A percentile compares a stretch with the other conserved stretches of the same genome.
Evolutionary conservation across 2,329 filamentous ascomycete genomes (phyloP).

Genomic region (Dissoconium aciculare): DNA sequence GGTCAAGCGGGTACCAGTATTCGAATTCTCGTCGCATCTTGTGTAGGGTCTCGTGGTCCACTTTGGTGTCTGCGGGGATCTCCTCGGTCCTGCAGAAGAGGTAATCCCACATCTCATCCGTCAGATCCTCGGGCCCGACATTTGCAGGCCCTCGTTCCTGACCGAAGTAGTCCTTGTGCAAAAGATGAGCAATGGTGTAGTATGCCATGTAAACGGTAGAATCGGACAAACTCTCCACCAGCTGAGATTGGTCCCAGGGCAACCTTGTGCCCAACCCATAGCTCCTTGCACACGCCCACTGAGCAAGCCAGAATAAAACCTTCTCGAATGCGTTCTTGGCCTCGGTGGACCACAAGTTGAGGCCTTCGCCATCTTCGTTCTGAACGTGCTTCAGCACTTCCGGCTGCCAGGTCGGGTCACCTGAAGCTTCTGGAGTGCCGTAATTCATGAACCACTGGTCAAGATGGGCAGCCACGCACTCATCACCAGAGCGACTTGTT

Average conservation of each 20-base stretch:
- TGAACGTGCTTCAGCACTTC: constrained; percentile 58
- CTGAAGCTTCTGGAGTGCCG: constrained; percentile 49
- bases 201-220: constrained; percentile 85
- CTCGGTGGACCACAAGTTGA: constrained; percentile 62
- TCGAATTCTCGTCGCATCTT: constrained; percentile 82
- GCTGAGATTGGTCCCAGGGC: constrained; percentile 79
- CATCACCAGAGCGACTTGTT: constrained; percentile 74
- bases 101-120: constrained; percentile 92
- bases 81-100: constrained; percentile 68
- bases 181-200: constrained; percentile 43
- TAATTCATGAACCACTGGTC: constrained; percentile 99
- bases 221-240: constrained; percentile 86
- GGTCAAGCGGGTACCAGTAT: constrained; percentile 91
- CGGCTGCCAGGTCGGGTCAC: constrained; percentile 62
- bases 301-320: constrained; percentile 80
- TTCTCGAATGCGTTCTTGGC: constrained; percentile 53
- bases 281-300: constrained; percentile 86
- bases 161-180: constrained; percentile 71
- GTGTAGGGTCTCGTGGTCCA: constrained; percentile 57
- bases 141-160: constrained; percentile 52
- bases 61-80: constrained; percentile 45
- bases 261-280: constrained; percentile 89
- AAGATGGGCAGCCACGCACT: constrained; percentile 82
- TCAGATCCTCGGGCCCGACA: constrained; percentile 73
- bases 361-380: constrained; percentile 45